Percentiles rank a stretch among this genome's conserved stretches.
Conservation (phyloP, 192 early-diverging fungal species). For the Coemansia sp. region DNA sequence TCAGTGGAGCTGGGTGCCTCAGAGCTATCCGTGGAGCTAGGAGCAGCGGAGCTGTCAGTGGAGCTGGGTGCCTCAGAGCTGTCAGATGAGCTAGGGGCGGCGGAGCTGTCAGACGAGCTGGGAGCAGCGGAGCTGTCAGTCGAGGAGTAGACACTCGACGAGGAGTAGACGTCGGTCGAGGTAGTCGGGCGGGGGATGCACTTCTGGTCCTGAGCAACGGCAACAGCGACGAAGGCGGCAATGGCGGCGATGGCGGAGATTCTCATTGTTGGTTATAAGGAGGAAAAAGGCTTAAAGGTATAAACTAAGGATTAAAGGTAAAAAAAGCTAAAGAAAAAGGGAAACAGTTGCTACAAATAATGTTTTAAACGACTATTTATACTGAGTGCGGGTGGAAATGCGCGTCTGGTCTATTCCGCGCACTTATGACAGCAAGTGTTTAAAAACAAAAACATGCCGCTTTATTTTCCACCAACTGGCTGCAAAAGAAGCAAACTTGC, state of each 20-base stretch:
- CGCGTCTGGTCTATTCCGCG: neutral
- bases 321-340: conserved; percentile 8
- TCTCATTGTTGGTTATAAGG: conserved; percentile 19
- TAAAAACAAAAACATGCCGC: neutral
- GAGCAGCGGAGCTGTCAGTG: neutral
- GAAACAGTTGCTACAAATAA: neutral
- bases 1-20: neutral
- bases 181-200: conserved; percentile 39
- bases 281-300: neutral
- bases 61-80: neutral
- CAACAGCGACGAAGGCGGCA: conserved; percentile 28
- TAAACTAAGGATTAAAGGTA: conserved; percentile 1
- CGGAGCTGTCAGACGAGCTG: neutral
- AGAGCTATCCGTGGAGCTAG: neutral
- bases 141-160: conserved; percentile 1
- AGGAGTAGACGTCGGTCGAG: conserved; percentile 2
- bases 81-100: neutral
- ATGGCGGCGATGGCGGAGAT: conserved; percentile 16
- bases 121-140: conserved; percentile 8
- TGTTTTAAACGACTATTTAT: neutral
- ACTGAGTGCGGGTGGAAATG: neutral
- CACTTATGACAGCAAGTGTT: neutral
- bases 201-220: conserved; percentile 20
- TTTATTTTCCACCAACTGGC: neutral
- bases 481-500: conserved; percentile 1